Evolutionary conservation across 2,329 filamentous ascomycete species (phyloP).

Genomic region (Tolypocladium inflatum): DNA sequence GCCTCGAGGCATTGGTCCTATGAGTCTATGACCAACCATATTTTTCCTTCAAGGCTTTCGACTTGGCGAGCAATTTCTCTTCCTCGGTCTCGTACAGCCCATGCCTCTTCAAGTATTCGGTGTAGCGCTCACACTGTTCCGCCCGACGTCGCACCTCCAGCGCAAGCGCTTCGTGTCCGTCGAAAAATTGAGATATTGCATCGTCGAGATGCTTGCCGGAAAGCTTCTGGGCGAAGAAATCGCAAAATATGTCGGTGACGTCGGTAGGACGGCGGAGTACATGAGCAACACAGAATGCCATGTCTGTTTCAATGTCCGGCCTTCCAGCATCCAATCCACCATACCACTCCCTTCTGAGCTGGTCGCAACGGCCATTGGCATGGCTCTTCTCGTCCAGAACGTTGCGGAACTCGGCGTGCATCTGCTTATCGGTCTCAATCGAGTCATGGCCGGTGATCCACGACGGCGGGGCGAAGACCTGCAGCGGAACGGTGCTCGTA

Average conservation of each 20-base stretch:
- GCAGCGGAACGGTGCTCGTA: constrained; percentile 6
- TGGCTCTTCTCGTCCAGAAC: constrained; percentile 7
- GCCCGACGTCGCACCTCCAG: constrained; percentile 6
- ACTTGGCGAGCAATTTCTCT: constrained; percentile 4
- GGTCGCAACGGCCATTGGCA: not conserved
- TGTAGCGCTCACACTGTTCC: constrained; percentile 10
- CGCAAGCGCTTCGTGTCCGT: constrained; percentile 3
- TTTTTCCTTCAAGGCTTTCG: constrained; percentile 5
- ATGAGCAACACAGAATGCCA: constrained; percentile 8
- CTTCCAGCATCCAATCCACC: not conserved
- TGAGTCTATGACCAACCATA: constrained; percentile 4
- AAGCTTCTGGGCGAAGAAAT: constrained; percentile 4
- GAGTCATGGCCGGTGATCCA: constrained; percentile 10
- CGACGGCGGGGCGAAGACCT: constrained; percentile 9
- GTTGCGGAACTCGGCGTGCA: constrained; percentile 5
- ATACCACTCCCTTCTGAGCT: constrained; percentile 9
- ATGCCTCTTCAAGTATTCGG: constrained; percentile 8
- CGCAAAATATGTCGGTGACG: constrained; percentile 5
- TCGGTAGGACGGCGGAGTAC: constrained; percentile 7
- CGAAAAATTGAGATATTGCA: constrained; percentile 8
- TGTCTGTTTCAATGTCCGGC: not conserved
- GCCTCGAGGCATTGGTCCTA: not conserved
- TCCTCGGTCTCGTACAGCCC: constrained; percentile 7
- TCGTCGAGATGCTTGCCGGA: constrained; percentile 4
- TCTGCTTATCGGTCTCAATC: not conserved